These are phyloP conservation scores for Pseudogymnoascus sp. DNA, from an alignment of 2,329 filamentous ascomycete genomes.

Conservation along the genomic window DNA sequence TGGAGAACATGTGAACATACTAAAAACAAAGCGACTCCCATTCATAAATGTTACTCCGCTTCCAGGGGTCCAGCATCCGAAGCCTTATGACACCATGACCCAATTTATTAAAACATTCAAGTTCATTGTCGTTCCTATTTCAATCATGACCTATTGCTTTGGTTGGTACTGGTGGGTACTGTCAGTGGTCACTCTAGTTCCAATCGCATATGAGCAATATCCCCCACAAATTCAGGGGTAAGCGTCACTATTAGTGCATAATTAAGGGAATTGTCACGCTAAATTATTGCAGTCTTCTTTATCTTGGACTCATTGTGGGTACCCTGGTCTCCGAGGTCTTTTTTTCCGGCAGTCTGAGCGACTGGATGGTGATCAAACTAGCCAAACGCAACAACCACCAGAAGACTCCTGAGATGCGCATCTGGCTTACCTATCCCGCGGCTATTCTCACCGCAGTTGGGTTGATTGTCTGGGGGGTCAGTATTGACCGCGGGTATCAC, in stretches of 20 bases:
- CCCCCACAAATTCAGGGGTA: not conserved
- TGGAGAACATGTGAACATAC: not conserved
- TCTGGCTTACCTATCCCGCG: constrained; percentile 45
- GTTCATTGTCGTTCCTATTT: constrained; percentile 38
- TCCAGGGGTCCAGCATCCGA: constrained; percentile 45
- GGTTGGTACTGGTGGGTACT: constrained; percentile 48
- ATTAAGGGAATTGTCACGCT: not conserved
- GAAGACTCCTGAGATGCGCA: constrained; percentile 33
- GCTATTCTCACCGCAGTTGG: constrained; percentile 42
- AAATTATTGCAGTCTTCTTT: constrained; percentile 35
- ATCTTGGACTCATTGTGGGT: constrained; percentile 47
- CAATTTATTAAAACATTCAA: constrained; percentile 42
- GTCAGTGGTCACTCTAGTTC: constrained; percentile 9
- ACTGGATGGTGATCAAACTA: constrained; percentile 29
- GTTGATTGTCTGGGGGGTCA: constrained; percentile 48
- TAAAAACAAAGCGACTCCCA: not conserved
- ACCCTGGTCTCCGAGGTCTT: constrained; percentile 44
- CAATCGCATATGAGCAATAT: not conserved
- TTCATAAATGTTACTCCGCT: constrained; percentile 31
- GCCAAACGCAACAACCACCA: constrained; percentile 30
- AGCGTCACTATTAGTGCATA: not conserved
- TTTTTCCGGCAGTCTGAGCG: constrained; percentile 33
- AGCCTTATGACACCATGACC: constrained; percentile 37
- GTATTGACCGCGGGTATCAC: constrained; percentile 45
- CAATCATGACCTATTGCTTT: constrained; percentile 44